Evolutionary conservation across 306 rosid genomes (phyloP).

Genomic region (Prunus dulcis): DNA sequence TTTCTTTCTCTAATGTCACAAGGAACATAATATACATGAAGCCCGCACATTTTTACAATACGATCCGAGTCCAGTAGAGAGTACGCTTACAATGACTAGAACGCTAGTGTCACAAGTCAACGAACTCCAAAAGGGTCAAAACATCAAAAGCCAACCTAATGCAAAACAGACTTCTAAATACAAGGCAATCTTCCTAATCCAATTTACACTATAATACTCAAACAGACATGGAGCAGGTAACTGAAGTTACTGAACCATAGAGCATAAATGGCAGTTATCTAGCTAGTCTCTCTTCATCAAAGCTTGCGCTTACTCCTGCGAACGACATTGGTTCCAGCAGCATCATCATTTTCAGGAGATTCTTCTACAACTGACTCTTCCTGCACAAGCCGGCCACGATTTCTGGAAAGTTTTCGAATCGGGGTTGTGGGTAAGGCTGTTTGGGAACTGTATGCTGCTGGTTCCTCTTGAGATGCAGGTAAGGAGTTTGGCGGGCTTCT

Average conservation of each 20-base stretch:
- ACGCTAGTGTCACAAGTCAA: background rate
- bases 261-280: background rate
- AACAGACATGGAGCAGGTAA: background rate
- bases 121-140: background rate
- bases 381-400: slow-evolving; percentile 54
- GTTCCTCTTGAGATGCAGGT: slow-evolving; percentile 25
- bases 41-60: background rate
- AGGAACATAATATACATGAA: too few relatives aligned
- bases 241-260: background rate
- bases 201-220: background rate
- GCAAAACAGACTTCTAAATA: background rate
- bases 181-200: background rate
- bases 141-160: background rate
- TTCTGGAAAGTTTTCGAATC: slow-evolving; percentile 58
- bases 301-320: slow-evolving; percentile 54
- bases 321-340: slow-evolving; percentile 27
- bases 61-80: background rate
- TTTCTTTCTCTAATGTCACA: background rate
- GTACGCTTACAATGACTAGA: background rate
- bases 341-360: slow-evolving; percentile 42
- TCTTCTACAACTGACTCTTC: slow-evolving; percentile 52
- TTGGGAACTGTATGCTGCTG: slow-evolving; percentile 17
- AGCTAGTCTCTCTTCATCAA: slow-evolving; percentile 7
- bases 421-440: slow-evolving; percentile 42
- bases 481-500: slow-evolving; percentile 26